Conservation (phyloP, 2,329 filamentous ascomycete genomes). For the Colletotrichum endophyticum region DNA sequence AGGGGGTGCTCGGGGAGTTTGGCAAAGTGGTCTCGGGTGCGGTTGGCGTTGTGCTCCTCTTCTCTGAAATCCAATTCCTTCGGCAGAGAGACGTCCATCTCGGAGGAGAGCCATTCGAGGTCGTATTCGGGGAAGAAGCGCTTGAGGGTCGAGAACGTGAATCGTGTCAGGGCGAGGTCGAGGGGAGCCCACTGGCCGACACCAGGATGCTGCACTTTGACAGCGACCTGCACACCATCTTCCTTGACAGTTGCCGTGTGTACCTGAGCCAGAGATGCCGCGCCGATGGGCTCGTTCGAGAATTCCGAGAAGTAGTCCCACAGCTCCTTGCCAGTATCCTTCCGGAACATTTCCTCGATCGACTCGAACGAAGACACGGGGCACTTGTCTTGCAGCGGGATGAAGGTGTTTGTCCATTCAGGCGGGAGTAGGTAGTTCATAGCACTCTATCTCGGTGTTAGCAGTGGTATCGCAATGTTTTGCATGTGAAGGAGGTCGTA, state of each 20-base stretch:
- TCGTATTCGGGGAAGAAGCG: slow-evolving; percentile 97
- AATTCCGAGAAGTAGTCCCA: slow-evolving; percentile 89
- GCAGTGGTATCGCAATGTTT: background rate
- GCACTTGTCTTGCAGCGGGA: slow-evolving; percentile 94
- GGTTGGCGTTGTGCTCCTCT: slow-evolving; percentile 83
- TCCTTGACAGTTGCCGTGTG: slow-evolving; percentile 85
- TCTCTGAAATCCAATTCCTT: slow-evolving; percentile 89
- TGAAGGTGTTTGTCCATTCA: slow-evolving; percentile 95
- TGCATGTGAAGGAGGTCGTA: slow-evolving; percentile 34
- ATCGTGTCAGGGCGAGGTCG: slow-evolving; percentile 84
- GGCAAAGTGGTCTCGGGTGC: slow-evolving; percentile 82
- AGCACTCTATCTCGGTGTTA: slow-evolving; percentile 66
- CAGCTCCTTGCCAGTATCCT: slow-evolving; percentile 81
- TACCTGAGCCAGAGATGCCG: slow-evolving; percentile 93
- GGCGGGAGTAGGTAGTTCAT: slow-evolving; percentile 92
- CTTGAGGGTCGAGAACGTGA: slow-evolving; percentile 89
- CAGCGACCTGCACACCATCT: slow-evolving; percentile 85
- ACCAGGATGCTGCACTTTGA: slow-evolving; percentile 94
- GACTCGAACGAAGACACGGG: slow-evolving; percentile 89
- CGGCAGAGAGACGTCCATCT: slow-evolving; percentile 91
- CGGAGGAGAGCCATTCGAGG: slow-evolving; percentile 90
- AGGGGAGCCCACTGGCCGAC: slow-evolving; percentile 89
- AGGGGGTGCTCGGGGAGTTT: slow-evolving; percentile 77
- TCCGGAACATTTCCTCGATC: slow-evolving; percentile 83
- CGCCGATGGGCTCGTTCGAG: slow-evolving; percentile 79